Conservation (phyloP, 2,329 filamentous ascomycete species). For the Xenosphaeropsis pyriputrescens region DNA sequence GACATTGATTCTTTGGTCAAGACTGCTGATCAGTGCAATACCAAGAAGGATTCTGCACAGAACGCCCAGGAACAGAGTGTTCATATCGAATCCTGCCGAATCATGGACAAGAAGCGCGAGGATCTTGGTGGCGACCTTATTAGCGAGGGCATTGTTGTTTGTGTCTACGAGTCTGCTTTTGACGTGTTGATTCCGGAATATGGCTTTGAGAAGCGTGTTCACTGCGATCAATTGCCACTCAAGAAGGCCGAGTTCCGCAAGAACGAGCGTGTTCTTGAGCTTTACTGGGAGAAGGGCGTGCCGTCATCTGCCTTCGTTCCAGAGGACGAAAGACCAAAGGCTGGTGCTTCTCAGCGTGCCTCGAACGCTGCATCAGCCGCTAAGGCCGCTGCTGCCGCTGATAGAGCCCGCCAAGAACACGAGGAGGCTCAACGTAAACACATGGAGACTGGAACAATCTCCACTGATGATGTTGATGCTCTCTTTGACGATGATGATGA, state of each 20-base stretch:
- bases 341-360: conserved; percentile 56
- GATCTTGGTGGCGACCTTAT: conserved; percentile 84
- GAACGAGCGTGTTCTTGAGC: conserved; percentile 82
- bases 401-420: conserved; percentile 68
- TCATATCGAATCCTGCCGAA: conserved; percentile 92
- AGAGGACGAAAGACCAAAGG: conserved; percentile 90
- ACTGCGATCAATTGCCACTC: conserved; percentile 92
- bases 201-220: conserved; percentile 97
- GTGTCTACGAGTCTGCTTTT: conserved; percentile 96
- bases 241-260: conserved; percentile 99
- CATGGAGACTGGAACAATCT: conserved; percentile 88
- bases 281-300: conserved; percentile 99
- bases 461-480: conserved; percentile 85
- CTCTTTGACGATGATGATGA: conserved; percentile 90
- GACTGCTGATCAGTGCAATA: conserved; percentile 92
- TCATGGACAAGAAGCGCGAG: conserved; percentile 83
- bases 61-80: conserved; percentile 97
- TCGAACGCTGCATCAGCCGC: conserved; percentile 64
- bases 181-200: conserved; percentile 96
- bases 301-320: conserved; percentile 92
- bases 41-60: conserved; percentile 96
- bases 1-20: conserved; percentile 81
- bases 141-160: conserved; percentile 88
- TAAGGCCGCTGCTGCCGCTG: conserved; percentile 68
- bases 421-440: conserved; percentile 87